Evolutionary conservation across 441 rosid species (phyloP), one percentile per base, ranked within the genome.

Genomic region (Pelargonium citronellum): DNA sequence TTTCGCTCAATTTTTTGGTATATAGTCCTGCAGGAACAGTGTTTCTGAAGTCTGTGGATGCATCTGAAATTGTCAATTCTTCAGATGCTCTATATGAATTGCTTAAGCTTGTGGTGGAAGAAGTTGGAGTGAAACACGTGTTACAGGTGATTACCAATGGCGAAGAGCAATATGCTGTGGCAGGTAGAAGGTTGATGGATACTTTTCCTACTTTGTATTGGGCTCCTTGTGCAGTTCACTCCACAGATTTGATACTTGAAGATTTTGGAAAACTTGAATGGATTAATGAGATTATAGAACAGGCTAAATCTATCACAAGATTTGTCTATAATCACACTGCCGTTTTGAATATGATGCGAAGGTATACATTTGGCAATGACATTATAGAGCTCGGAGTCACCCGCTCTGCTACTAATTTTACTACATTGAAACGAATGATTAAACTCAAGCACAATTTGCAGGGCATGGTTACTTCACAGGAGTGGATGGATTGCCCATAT

Each of bases 391-490:
- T 84, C 13, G 92, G 86, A 1, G 64, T 74, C 39, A 83, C 90
- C 66, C 83, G 75, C 53, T 83, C 85, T 13, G 89, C 95, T 7
- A 85, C 99, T 5, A 86, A 85, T 82, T 95, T 95, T 67, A 76
- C 85, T n/a, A 84, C 90, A 1, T 74, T 89, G 84, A 80, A 76
- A 69, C 79, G 85, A 71, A 77, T 92, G 77, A 80, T 84, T 2
- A 85, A 85, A 69, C 82, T 85, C 5, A 90, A 89, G 68, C 85
- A 79, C 19, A 83, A 83, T 74, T 77, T 95, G 75, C 92, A 92
- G 75, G 78, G 82, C 6, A 95, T 95, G 99, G 89, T 90, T 67
- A 84, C 91, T 72, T 92, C 99, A 7, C 84, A 85, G 51, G 98
- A 95, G 78, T 92, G 99, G 99, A 75, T 84, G 68, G 91, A 90